These are phyloP conservation scores for Draba incana DNA, from an alignment of 345 rosid genomes.

Conservation along the genomic window DNA sequence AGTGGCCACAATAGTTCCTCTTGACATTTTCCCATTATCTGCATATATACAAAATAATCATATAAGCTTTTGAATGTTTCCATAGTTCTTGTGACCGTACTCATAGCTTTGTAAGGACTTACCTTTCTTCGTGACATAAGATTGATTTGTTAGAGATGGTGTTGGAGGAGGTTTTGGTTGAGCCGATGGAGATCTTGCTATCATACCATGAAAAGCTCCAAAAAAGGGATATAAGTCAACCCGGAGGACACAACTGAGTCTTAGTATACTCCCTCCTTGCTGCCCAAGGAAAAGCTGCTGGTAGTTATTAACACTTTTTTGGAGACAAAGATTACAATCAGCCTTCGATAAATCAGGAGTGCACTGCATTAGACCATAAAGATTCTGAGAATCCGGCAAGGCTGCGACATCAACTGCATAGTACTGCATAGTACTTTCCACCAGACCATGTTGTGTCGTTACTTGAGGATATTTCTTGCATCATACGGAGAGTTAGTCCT, in stretches of 20 bases:
- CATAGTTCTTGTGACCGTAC: no score
- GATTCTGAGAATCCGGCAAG: not conserved
- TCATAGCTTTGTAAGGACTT: not conserved
- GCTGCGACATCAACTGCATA: constrained; percentile 5
- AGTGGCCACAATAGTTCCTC: constrained; percentile 19
- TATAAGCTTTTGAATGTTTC: no score
- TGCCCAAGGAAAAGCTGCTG: not conserved
- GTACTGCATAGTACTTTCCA: constrained; percentile 13
- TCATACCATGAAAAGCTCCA: no score
- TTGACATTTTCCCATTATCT: not conserved
- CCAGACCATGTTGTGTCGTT: not conserved
- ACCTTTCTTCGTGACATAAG: constrained; percentile 12
- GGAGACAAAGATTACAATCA: constrained; percentile 23
- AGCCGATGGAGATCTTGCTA: no score
- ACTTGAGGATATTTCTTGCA: not conserved
- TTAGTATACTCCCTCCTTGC: constrained; percentile 11
- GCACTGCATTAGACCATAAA: constrained; percentile 23
- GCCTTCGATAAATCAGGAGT: constrained; percentile 29
- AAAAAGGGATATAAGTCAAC: no score
- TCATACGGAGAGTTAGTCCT: not conserved
- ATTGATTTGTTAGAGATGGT: not conserved
- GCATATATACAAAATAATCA: no score
- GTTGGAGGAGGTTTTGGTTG: not conserved
- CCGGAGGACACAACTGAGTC: constrained; percentile 36
- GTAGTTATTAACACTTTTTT: constrained; percentile 1